Percentiles rank a stretch among this genome's conserved stretches.
These are phyloP conservation scores for Scolecobasidium constrictum DNA, from an alignment of 2,329 filamentous ascomycete species.

Conservation along the genomic window DNA sequence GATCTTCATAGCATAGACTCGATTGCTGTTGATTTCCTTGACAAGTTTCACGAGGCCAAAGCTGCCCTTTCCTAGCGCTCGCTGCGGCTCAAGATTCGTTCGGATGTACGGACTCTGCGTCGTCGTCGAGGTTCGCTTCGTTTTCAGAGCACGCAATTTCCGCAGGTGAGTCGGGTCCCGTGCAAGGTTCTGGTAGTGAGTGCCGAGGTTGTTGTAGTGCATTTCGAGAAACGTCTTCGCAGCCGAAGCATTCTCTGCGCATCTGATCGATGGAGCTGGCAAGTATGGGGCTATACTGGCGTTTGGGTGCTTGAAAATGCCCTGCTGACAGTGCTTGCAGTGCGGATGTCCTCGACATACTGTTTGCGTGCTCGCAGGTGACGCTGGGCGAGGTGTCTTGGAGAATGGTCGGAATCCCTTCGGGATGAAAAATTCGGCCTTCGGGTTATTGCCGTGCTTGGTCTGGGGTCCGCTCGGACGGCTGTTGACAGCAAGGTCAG, in stretches of 20 bases:
- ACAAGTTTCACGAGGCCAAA: conserved; percentile 89
- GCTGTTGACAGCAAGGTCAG: too few relatives aligned
- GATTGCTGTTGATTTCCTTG: conserved; percentile 44
- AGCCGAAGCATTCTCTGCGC: conserved; percentile 65
- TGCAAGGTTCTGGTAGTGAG: conserved; percentile 32
- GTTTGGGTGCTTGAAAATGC: too few relatives aligned
- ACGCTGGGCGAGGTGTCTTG: too few relatives aligned
- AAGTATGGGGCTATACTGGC: too few relatives aligned
- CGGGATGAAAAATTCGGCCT: too few relatives aligned
- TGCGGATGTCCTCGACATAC: too few relatives aligned
- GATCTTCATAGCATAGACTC: conserved; percentile 92
- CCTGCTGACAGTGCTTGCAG: too few relatives aligned
- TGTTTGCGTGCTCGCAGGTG: too few relatives aligned
- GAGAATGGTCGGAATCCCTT: too few relatives aligned
- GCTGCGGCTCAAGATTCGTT: conserved; percentile 67
- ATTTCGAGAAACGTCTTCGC: conserved; percentile 82
- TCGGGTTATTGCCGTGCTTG: too few relatives aligned
- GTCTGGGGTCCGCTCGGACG: too few relatives aligned
- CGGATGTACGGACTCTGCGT: conserved; percentile 40
- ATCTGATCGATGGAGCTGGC: too few relatives aligned
- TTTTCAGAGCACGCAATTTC: conserved; percentile 59
- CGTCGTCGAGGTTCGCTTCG: conserved; percentile 40
- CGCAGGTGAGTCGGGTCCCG: conserved; percentile 68
- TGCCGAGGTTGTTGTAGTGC: conserved; percentile 63
- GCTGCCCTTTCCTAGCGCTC: conserved; percentile 81